Base-by-base conservation (phyloP, 2,329 filamentous ascomycete species). In the Phaeophleospora eucalypticola region DNA sequence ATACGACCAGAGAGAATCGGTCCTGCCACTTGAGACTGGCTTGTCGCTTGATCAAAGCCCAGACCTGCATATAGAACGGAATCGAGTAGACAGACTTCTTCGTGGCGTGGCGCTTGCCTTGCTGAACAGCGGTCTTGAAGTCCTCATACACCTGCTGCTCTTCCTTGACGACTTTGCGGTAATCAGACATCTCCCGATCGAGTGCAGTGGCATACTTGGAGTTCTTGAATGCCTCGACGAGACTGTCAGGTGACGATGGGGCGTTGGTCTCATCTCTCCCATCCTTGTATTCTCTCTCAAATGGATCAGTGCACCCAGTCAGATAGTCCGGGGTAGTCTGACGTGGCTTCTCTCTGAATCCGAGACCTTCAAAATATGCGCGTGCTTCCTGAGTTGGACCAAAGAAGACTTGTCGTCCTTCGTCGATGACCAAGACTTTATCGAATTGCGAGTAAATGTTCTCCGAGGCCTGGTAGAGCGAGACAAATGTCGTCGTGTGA, bases 11-110 rank as follows among this genome's bases (percentile, higher is more conserved):
- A n/a, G 83, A 82, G 61, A 90, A 85, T 48, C 84, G 84, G 65
- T 95, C 88, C 66, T 94, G 87, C 72, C 88, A 84, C 71, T 93
- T 93, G 59, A 94, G 82, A 42, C 85, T 74, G 65, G 89, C 93
- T 65, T 94, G 88, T 4, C 89, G 81, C 65, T 88, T 84, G 78
- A 90, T 86, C 52, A 93, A 69, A 1, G 86, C 86, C 84, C 84
- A 90, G 17, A 93, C 77, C 64, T 95, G 89, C 1, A 87, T 72
- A 54, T 89, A 81, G 68, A 93, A 93, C 0, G 88, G 87, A 44
- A 90, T 84, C 1, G 82, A 84, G 69, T 95, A 95, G 27, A 91
- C 85, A 0, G 87, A 91, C 47, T 80, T 81, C 60, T 83, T 81
- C 0, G 76, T 71, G 0, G 87, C 85, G 6, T 83, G 82, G 9